Evolutionary conservation across 2,329 filamentous ascomycete species (phyloP).

Genomic region (Nemania sp.): DNA sequence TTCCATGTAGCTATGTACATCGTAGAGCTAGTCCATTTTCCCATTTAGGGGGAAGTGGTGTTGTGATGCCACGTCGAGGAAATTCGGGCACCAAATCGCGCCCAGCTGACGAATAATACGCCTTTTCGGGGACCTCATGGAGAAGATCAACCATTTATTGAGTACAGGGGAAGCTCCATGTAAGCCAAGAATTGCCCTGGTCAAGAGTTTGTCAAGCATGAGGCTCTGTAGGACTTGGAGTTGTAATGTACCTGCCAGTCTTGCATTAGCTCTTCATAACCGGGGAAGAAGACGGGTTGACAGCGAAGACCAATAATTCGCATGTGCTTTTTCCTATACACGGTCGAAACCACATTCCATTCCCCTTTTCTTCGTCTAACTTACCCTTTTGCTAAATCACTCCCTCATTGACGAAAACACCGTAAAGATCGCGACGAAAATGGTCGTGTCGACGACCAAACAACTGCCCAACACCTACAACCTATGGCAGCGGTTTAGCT

Average conservation of each 20-base stretch:
- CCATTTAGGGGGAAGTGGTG: background rate
- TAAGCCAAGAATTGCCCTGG: background rate
- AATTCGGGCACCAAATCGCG: background rate
- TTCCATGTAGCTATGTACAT: background rate
- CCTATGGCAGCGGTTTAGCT: background rate
- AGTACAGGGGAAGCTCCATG: background rate
- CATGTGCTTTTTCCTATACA: background rate
- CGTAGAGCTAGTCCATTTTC: background rate
- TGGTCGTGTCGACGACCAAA: background rate
- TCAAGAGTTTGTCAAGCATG: background rate
- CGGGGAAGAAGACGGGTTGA: background rate
- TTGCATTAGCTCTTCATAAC: background rate
- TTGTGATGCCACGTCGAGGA: background rate
- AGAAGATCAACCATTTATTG: background rate
- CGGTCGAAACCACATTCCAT: background rate
- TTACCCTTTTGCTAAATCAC: background rate
- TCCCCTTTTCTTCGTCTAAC: background rate
- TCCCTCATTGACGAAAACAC: background rate
- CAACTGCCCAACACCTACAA: background rate
- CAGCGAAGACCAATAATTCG: background rate
- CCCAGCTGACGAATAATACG: background rate
- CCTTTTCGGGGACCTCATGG: background rate
- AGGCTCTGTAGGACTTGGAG: background rate
- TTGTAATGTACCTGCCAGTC: background rate
- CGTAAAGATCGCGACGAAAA: background rate